phyloP scores from a whole-genome alignment of 768 basidiomycete genomes.

The Tubosaeta sp. region DNA sequence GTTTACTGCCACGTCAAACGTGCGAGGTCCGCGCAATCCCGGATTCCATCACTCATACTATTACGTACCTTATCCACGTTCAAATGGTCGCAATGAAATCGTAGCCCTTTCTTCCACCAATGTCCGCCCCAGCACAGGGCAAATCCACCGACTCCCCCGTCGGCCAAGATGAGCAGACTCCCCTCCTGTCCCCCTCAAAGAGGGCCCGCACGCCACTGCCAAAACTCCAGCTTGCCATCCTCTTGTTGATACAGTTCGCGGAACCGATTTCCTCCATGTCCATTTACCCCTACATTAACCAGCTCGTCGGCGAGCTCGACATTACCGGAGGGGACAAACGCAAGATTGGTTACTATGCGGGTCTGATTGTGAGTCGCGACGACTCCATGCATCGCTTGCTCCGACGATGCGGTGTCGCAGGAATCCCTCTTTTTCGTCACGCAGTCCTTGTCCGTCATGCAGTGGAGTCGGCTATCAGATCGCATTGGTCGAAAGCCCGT shows the following conservation, averaged over 20 bases:
- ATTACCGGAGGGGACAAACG: slow-evolving; percentile 24
- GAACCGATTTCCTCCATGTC: slow-evolving; percentile 37
- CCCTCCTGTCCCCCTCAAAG: slow-evolving; percentile 4
- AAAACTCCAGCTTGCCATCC: slow-evolving; percentile 35
- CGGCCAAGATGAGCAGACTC: slow-evolving; percentile 13
- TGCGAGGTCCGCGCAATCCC: not conserved
- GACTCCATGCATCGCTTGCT: not conserved
- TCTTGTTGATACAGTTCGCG: slow-evolving; percentile 32
- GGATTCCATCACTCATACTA: not conserved
- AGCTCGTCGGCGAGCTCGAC: slow-evolving; percentile 32
- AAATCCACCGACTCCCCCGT: not conserved
- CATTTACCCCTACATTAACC: slow-evolving; percentile 48
- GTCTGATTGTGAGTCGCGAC: slow-evolving; percentile 48
- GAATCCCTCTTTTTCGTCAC: slow-evolving; percentile 77
- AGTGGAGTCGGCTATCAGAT: slow-evolving; percentile 73
- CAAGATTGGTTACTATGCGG: slow-evolving; percentile 60
- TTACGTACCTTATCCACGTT: not conserved
- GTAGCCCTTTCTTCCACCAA: not conserved
- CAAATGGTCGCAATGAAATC: not conserved
- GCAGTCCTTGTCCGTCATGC: slow-evolving; percentile 63
- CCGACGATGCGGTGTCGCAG: slow-evolving; percentile 30
- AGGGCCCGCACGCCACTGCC: slow-evolving; percentile 32
- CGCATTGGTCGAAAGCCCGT: slow-evolving; percentile 70
- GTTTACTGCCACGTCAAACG: not conserved
- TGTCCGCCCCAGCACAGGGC: not conserved